A percentile compares a stretch with the other conserved stretches of the same genome.
These are phyloP conservation scores for Ceratocystis harringtonii DNA, from an alignment of 2,329 filamentous ascomycete genomes.

Conservation along the genomic window DNA sequence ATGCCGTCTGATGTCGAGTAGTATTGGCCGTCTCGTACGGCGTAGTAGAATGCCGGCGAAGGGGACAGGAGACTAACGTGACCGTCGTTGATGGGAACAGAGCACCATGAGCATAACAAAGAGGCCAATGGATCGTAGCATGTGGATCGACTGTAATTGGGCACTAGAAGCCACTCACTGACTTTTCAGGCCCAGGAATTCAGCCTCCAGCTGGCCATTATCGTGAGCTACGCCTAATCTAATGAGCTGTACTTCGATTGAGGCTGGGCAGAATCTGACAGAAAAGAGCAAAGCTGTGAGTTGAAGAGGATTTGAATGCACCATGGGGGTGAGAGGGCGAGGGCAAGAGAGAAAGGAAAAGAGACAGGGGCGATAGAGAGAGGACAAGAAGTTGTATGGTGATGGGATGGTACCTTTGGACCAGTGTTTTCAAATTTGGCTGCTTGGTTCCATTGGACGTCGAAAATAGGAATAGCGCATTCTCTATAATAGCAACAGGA, in stretches of 20 bases:
- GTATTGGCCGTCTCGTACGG: not conserved
- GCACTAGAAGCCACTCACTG: not conserved
- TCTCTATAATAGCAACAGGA: slow-evolving; percentile 5
- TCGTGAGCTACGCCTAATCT: not conserved
- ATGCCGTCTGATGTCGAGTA: not conserved
- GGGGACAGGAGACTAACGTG: not conserved
- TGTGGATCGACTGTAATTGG: no score
- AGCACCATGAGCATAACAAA: not conserved
- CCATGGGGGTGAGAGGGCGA: not conserved
- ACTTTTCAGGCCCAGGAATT: not conserved
- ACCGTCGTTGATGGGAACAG: no score
- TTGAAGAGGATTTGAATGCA: not conserved
- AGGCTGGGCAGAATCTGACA: not conserved
- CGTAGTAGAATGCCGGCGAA: not conserved
- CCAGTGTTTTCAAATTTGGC: not conserved
- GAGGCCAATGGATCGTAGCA: no score
- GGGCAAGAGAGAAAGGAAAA: not conserved
- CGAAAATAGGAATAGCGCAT: not conserved
- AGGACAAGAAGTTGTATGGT: not conserved
- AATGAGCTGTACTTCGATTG: not conserved
- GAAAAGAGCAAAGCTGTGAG: not conserved
- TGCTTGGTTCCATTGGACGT: not conserved
- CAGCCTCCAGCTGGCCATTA: not conserved
- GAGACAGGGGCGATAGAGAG: no score
- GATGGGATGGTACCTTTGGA: slow-evolving; percentile 2